Evolutionary conservation across 2,329 filamentous ascomycete species (phyloP).

Genomic region (Sarocladium oryzae): DNA sequence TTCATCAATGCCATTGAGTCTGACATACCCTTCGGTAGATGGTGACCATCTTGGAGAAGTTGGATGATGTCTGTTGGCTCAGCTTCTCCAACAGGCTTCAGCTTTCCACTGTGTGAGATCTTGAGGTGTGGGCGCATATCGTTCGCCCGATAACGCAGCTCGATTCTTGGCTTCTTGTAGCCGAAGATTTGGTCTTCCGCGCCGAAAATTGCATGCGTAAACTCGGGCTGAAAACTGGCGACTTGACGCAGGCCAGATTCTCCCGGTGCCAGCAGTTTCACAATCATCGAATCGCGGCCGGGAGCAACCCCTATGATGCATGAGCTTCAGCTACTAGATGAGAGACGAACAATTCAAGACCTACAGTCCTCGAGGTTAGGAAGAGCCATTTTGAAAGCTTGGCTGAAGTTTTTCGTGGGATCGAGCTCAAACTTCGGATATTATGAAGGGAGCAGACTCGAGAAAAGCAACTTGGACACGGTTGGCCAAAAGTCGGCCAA

Average conservation of each 20-base stretch:
- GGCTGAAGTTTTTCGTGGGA: too few relatives aligned
- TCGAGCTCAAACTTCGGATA: background rate
- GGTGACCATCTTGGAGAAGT: constrained; percentile 55
- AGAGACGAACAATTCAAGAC: constrained; percentile 10
- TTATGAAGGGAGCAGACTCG: too few relatives aligned
- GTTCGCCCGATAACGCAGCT: constrained; percentile 58
- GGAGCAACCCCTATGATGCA: constrained; percentile 46
- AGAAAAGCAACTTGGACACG: too few relatives aligned
- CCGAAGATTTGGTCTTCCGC: constrained; percentile 91
- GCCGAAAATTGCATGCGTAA: constrained; percentile 88
- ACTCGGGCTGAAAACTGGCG: constrained; percentile 72
- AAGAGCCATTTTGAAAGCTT: constrained; percentile 25
- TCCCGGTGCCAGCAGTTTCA: constrained; percentile 51
- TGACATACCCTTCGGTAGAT: constrained; percentile 56
- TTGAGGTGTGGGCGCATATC: constrained; percentile 75
- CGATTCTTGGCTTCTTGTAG: constrained; percentile 74
- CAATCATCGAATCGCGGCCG: constrained; percentile 55
- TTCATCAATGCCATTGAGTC: background rate
- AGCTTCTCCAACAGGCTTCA: constrained; percentile 60
- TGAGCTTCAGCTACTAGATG: constrained; percentile 13
- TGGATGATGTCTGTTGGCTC: constrained; percentile 63
- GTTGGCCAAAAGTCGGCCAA: too few relatives aligned
- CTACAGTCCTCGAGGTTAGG: constrained; percentile 28
- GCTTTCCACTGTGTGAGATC: constrained; percentile 65
- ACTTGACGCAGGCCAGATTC: constrained; percentile 47